Evolutionary conservation across 768 basidiomycete genomes (phyloP).

Genomic region (Gyrodon lividus): DNA sequence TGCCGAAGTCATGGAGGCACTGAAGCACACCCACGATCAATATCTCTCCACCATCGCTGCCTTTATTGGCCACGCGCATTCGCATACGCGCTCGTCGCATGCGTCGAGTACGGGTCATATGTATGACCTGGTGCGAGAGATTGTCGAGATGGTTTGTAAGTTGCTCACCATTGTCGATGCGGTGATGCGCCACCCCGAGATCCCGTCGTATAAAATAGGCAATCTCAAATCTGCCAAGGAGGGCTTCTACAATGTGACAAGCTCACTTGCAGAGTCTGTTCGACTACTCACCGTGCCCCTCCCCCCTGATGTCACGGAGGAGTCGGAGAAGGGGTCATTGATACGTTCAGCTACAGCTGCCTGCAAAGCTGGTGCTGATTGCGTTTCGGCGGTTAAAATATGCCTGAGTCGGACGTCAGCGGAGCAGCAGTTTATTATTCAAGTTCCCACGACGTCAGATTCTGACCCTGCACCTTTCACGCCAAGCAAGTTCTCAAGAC

Average conservation of each 20-base stretch:
- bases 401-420: conserved; percentile 66
- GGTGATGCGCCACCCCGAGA: conserved; percentile 73
- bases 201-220: conserved; percentile 61
- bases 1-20: conserved; percentile 67
- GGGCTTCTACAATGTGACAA: conserved; percentile 80
- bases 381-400: conserved; percentile 80
- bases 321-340: conserved; percentile 75
- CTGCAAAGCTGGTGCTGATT: conserved; percentile 84
- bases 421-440: conserved; percentile 64
- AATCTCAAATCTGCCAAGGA: conserved; percentile 73
- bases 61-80: conserved; percentile 96
- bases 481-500: conserved; percentile 47
- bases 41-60: conserved; percentile 94
- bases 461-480: conserved; percentile 44
- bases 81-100: conserved; percentile 85
- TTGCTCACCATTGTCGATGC: conserved; percentile 89
- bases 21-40: conserved; percentile 84
- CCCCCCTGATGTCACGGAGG: conserved; percentile 57
- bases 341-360: conserved; percentile 87
- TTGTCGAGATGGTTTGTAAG: conserved; percentile 91
- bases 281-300: conserved; percentile 64
- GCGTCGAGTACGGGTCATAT: conserved; percentile 91
- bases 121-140: conserved; percentile 93
- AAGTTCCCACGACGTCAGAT: conserved; percentile 53
- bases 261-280: conserved; percentile 84